Conservation (phyloP, 495 filamentous ascomycete genomes). For the Trichoderma asperelloides region DNA sequence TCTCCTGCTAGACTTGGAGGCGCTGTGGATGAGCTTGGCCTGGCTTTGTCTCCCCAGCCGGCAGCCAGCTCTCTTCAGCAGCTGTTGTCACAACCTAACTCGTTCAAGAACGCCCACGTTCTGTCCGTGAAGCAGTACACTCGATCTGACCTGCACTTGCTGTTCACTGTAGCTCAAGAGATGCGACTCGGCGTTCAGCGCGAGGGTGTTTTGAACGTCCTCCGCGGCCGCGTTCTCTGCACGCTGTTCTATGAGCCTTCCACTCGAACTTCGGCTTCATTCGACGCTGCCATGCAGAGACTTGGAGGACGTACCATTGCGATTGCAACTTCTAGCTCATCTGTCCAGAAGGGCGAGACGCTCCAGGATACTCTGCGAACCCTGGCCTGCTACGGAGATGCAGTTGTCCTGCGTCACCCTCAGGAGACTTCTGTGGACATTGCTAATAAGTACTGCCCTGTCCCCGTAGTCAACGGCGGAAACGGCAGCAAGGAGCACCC, state of each 20-base stretch:
- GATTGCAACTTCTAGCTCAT: conserved; percentile 71
- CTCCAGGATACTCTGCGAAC: conserved; percentile 91
- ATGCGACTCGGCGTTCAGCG: conserved; percentile 90
- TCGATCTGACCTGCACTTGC: conserved; percentile 74
- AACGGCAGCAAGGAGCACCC: conserved; percentile 94
- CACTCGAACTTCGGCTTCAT: conserved; percentile 89
- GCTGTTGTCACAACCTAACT: conserved; percentile 62
- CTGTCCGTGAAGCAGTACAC: conserved; percentile 84
- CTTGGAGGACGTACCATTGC: conserved; percentile 76
- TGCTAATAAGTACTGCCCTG: conserved; percentile 75
- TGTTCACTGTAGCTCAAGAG: conserved; percentile 94
- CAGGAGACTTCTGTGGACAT: conserved; percentile 64
- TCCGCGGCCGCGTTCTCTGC: conserved; percentile 76
- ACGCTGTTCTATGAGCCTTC: conserved; percentile 97
- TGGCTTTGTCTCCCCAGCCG: conserved; percentile 35
- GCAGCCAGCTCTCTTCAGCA: conserved; percentile 43
- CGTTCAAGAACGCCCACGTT: conserved; percentile 80
- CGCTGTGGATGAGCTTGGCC: conserved; percentile 42
- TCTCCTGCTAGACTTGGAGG: conserved; percentile 11
- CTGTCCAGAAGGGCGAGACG: conserved; percentile 84
- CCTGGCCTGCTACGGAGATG: conserved; percentile 87
- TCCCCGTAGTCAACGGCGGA: conserved; percentile 93
- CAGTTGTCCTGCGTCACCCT: conserved; percentile 87
- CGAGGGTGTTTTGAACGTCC: conserved; percentile 76
- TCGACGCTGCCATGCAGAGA: conserved; percentile 96